phyloP scores from a whole-genome alignment of 1,284 basidiomycete species.

The Cutaneotrichosporon cyanovorans region DNA sequence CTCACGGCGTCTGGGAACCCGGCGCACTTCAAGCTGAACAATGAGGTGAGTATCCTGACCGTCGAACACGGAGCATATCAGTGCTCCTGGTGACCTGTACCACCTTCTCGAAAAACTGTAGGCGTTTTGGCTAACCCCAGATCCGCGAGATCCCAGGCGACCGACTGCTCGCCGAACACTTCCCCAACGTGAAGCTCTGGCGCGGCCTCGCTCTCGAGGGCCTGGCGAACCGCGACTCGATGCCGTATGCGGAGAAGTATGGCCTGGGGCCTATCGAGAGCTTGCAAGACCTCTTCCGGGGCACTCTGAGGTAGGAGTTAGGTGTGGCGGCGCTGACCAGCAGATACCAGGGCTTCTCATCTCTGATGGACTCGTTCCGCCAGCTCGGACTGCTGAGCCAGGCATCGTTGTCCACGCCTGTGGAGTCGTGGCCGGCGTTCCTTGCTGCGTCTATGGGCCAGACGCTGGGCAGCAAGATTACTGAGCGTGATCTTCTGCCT shows the following conservation, averaged over 20 bases:
- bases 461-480: constrained; percentile 3
- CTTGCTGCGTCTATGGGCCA: constrained; percentile 14
- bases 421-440: constrained; percentile 26
- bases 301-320: constrained; percentile 60
- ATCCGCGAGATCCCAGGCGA: constrained; percentile 51
- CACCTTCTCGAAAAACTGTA: too few species aligned
- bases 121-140: background rate
- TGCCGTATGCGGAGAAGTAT: constrained; percentile 69
- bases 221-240: constrained; percentile 78
- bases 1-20: constrained; percentile 72
- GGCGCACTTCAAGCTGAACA: constrained; percentile 61
- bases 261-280: constrained; percentile 52
- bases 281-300: constrained; percentile 67
- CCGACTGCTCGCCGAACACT: constrained; percentile 55
- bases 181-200: constrained; percentile 61
- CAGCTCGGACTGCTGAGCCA: constrained; percentile 63
- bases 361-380: constrained; percentile 67
- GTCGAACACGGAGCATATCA: background rate
- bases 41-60: constrained; percentile 48
- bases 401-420: constrained; percentile 29
- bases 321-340: too few species aligned
- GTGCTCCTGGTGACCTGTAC: too few species aligned
- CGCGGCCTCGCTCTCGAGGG: constrained; percentile 70
- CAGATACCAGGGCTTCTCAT: constrained; percentile 71
- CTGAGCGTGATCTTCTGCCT: background rate